phyloP scores from a whole-genome alignment of 208 protist genomes.

The Wallacemonas sp. region DNA sequence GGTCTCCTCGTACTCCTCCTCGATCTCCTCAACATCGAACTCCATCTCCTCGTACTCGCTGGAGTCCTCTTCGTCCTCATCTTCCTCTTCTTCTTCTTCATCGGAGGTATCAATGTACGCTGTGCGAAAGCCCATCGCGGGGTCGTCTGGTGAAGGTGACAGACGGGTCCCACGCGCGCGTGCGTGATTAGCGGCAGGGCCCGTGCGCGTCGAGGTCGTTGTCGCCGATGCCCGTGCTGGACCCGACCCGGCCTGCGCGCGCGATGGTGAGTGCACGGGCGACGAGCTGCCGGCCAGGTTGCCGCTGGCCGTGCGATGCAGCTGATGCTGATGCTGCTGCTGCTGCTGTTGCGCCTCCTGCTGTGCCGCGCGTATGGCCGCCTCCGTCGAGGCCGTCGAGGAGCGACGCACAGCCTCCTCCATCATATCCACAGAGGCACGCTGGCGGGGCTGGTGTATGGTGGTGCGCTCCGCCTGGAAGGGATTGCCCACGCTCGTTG shows the following conservation, averaged over 20 bases:
- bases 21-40: conserved; percentile 17
- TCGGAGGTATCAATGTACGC: not conserved
- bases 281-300: not conserved
- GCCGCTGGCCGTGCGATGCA: not conserved
- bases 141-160: not conserved
- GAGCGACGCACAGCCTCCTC: conserved; percentile 16
- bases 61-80: not conserved
- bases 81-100: conserved; percentile 10
- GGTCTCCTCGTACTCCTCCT: conserved; percentile 19
- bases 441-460: conserved; percentile 5
- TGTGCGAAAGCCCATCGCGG: not conserved
- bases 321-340: not conserved
- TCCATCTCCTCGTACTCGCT: conserved; percentile 25
- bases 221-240: too few species aligned
- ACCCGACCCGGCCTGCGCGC: too few species aligned
- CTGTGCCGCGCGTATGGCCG: conserved; percentile 7
- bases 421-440: conserved; percentile 18
- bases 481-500: conserved; percentile 3
- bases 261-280: not conserved
- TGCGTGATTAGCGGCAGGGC: not conserved
- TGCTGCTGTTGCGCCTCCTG: conserved; percentile 11
- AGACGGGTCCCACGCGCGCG: not conserved
- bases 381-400: conserved; percentile 11
- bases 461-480: conserved; percentile 1
- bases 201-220: conserved; percentile 1